phyloP scores from a whole-genome alignment of 257 asterid species.

The Nicotiana noctiflora region DNA sequence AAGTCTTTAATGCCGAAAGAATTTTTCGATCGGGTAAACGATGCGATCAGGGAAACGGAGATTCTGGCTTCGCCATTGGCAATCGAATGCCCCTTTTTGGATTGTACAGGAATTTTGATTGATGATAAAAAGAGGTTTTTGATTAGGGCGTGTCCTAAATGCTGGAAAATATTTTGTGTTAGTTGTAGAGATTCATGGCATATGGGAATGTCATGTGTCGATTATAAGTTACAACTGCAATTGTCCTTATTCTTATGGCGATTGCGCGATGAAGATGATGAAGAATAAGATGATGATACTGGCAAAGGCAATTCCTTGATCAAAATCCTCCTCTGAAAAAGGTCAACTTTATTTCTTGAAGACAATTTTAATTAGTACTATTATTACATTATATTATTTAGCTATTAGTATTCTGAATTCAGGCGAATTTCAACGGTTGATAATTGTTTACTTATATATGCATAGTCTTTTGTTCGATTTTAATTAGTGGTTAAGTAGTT shows the following conservation, averaged over 20 bases:
- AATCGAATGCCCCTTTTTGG: background rate
- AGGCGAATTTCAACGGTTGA: background rate
- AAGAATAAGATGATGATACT: background rate
- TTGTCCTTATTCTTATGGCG: background rate
- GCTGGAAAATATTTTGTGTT: slow-evolving; percentile 8
- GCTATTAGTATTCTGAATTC: background rate
- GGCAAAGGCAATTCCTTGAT: background rate
- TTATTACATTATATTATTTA: no score
- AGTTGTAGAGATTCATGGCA: background rate
- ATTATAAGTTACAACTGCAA: background rate
- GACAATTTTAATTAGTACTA: background rate
- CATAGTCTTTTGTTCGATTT: no score
- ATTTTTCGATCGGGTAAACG: background rate
- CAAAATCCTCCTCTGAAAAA: background rate
- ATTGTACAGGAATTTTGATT: background rate
- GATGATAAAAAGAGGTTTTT: background rate
- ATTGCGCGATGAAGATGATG: background rate
- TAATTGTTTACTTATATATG: no score
- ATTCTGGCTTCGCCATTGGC: background rate
- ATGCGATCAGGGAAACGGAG: background rate
- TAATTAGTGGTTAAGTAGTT: no score
- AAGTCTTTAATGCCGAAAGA: background rate
- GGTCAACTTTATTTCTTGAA: background rate
- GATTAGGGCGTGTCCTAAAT: background rate
- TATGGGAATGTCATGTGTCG: slow-evolving; percentile 9